A percentile compares a stretch with the other conserved stretches of the same genome.
These are phyloP conservation scores for Panellus pusillus DNA, from an alignment of 768 basidiomycete genomes.

Conservation along the genomic window DNA sequence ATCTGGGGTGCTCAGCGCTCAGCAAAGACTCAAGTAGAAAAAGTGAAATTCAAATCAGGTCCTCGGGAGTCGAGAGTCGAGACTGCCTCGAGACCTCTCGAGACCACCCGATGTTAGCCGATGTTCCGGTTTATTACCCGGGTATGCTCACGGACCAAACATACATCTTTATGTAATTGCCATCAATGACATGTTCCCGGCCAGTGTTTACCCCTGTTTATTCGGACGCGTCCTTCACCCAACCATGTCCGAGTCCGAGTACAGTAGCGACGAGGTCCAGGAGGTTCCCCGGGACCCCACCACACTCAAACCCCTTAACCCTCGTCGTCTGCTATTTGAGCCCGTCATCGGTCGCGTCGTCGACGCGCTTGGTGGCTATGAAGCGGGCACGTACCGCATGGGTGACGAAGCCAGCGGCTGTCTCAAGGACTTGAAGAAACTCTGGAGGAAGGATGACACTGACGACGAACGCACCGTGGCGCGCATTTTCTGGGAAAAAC, in stretches of 20 bases:
- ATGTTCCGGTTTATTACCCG: too few species aligned
- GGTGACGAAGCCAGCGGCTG: conserved; percentile 84
- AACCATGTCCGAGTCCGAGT: conserved; percentile 17
- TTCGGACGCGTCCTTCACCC: conserved; percentile 4
- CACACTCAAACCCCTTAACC: conserved; percentile 14
- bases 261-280: conserved; percentile 14
- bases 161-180: too few species aligned
- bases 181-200: too few species aligned
- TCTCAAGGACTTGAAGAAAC: conserved; percentile 89
- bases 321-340: conserved; percentile 52
- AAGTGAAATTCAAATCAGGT: too few species aligned
- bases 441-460: conserved; percentile 95
- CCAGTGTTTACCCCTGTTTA: not conserved
- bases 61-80: too few species aligned
- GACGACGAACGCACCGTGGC: conserved; percentile 97
- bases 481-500: conserved; percentile 87
- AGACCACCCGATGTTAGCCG: too few species aligned
- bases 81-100: too few species aligned
- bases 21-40: too few species aligned
- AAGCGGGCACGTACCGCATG: conserved; percentile 65
- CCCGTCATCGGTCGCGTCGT: conserved; percentile 75
- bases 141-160: too few species aligned
- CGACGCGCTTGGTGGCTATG: conserved; percentile 77
- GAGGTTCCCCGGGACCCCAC: conserved; percentile 14
- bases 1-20: too few species aligned